Base-by-base conservation (phyloP, 75 land plant species). In the Sequoia sempervirens region DNA sequence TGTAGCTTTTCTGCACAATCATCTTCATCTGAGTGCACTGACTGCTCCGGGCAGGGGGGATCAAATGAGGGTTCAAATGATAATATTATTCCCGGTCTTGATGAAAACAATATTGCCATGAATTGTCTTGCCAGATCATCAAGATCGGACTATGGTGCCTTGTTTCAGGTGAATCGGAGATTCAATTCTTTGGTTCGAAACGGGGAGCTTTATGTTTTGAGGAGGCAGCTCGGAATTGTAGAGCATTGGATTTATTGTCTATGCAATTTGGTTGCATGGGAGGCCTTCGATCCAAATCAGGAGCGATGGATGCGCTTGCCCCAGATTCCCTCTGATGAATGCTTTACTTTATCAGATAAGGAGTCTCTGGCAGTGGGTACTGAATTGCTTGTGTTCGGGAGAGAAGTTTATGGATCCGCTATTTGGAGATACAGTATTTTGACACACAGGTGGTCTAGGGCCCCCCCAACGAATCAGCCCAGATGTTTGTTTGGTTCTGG, bases 401-500 rank as follows among this genome's bases (percentile, higher is more conserved):
- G 66, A 20, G 45, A 58, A 80, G 32, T 45, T 11, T 15, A 41
- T 40, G 80, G 82, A 14, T 75, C 50, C 26, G 86, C 28, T 34
- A 80, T 81, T 20, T 85, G 82, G 83, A 80, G 82, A 64, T 85
- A 81, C 40, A 43, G 30, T 58, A 36, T 81, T 34, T 50, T 47
- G 43, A 89, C 87, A 0, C 83, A 91, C 50, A 81, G 47, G 1
- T 91, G 92, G 92, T 83, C 88, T 41, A 56, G 80, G 15, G 89
- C 87, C 14, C 86, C 85, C 20, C 32, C n/a, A 5, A 91, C 89
- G 92, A 84, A 85, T 20, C 74, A 41, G 4, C 87, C 89, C 5
- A 87, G 92, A 52, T 89, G 89, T 66, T 82, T 89, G 85, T 89
- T 87, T 83, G 92, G 89, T 1, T 89, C 92, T 38, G 91, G 91